Conservation (phyloP, 441 rosid species). For the Pelargonium fulgidum region DNA sequence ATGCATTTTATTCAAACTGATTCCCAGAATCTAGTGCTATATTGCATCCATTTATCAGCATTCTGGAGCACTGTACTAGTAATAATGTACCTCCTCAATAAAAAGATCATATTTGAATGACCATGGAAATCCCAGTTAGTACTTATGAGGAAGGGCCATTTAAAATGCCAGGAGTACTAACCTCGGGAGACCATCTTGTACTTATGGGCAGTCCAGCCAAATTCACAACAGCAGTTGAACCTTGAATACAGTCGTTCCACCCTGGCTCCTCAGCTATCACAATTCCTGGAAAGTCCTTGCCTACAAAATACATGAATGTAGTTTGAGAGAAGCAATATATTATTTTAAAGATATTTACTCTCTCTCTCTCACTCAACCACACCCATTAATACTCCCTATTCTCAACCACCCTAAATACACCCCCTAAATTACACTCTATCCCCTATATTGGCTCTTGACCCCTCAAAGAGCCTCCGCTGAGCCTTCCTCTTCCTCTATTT, state of each 20-base stretch:
- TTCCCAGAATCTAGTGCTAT: neutral
- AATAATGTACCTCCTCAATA: too few relatives aligned
- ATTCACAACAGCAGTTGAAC: constrained; percentile 85
- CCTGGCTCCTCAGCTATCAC: constrained; percentile 61
- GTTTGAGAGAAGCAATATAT: constrained; percentile 6
- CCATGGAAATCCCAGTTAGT: neutral
- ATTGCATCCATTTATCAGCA: neutral
- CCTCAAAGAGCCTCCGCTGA: too few relatives aligned
- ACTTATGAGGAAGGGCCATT: neutral
- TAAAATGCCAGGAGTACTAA: constrained; percentile 24
- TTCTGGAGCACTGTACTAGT: neutral
- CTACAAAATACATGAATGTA: constrained; percentile 32
- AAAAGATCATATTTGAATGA: neutral
- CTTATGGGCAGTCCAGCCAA: constrained; percentile 87
- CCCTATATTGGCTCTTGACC: too few relatives aligned
- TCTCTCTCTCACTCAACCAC: too few relatives aligned
- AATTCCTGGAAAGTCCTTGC: constrained; percentile 60
- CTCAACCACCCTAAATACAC: too few relatives aligned
- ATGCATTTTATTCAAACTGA: neutral
- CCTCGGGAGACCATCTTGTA: constrained; percentile 96
- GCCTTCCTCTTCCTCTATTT: too few relatives aligned
- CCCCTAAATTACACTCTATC: too few relatives aligned
- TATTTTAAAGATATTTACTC: too few relatives aligned
- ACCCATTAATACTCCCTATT: too few relatives aligned
- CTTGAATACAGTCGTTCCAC: constrained; percentile 65